Percentiles rank a stretch among this genome's conserved stretches.
phyloP scores from a whole-genome alignment of 2,329 filamentous ascomycete species.

The Xylaria sp. region DNA sequence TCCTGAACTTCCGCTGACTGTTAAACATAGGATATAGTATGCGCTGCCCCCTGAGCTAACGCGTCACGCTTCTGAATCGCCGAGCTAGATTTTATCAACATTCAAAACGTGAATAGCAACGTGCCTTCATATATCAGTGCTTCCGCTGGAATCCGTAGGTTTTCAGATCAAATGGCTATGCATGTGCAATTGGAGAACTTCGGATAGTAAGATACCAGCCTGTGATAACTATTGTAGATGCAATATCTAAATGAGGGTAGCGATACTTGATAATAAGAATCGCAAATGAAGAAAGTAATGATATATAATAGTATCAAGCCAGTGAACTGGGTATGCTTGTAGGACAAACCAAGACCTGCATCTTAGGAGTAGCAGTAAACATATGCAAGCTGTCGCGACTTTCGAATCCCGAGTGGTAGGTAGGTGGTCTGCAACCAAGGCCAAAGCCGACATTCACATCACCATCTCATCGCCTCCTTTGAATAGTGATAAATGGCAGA shows the following conservation, averaged over 20 bases:
- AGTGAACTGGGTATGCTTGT: neutral
- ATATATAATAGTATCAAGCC: neutral
- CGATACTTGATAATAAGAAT: neutral
- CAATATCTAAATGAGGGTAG: neutral
- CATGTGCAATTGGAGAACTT: neutral
- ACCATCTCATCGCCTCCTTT: neutral
- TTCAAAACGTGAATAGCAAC: neutral
- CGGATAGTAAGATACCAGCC: neutral
- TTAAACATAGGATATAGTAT: conserved; percentile 18
- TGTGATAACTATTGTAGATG: neutral
- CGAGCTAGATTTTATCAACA: neutral
- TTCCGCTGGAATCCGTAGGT: too few relatives aligned
- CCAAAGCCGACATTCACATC: neutral
- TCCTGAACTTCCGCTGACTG: conserved; percentile 28
- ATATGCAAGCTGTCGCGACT: neutral
- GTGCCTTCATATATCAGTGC: too few relatives aligned
- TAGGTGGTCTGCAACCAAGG: neutral
- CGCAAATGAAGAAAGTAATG: conserved; percentile 4
- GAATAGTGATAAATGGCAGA: neutral
- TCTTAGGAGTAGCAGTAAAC: neutral
- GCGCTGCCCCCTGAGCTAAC: neutral
- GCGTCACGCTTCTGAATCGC: neutral
- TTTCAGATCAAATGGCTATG: neutral
- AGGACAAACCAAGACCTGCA: neutral
- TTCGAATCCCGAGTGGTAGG: neutral